phyloP scores from a whole-genome alignment of 371 early-diverging fungal genomes.

The Dipsacomyces acuminosporus region DNA sequence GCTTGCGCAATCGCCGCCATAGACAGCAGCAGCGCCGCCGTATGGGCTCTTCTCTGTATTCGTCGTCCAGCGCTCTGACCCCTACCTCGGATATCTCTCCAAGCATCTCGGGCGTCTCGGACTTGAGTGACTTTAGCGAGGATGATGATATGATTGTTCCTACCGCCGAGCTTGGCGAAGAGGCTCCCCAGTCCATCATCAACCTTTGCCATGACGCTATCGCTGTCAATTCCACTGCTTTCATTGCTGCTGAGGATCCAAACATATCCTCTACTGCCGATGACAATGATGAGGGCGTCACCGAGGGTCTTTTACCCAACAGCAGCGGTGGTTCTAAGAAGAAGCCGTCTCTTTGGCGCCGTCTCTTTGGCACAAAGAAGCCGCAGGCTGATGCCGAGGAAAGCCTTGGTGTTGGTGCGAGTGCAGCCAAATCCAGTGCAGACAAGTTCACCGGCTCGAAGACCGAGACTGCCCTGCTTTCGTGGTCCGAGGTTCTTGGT shows the following conservation, averaged over 20 bases:
- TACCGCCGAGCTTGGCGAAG: slow-evolving; percentile 36
- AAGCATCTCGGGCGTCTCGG: slow-evolving; percentile 39
- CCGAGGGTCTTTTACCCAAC: slow-evolving; percentile 8
- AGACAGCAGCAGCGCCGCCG: slow-evolving; percentile 40
- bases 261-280: background rate
- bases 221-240: slow-evolving; percentile 85
- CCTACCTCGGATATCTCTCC: slow-evolving; percentile 36
- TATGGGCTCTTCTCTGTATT: slow-evolving; percentile 27
- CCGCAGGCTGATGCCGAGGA: slow-evolving; percentile 12
- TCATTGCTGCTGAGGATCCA: slow-evolving; percentile 42
- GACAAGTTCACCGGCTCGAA: slow-evolving; percentile 79
- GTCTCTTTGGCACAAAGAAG: slow-evolving; percentile 7
- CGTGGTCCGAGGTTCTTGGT: slow-evolving; percentile 59
- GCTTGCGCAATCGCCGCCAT: slow-evolving; percentile 38
- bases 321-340: slow-evolving; percentile 3
- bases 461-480: slow-evolving; percentile 90
- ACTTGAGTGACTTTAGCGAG: slow-evolving; percentile 42
- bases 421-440: slow-evolving; percentile 2
- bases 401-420: slow-evolving; percentile 8
- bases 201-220: slow-evolving; percentile 63
- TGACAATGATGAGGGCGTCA: slow-evolving; percentile 9
- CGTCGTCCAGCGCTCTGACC: slow-evolving; percentile 42
- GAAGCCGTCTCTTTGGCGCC: slow-evolving; percentile 24
- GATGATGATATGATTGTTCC: slow-evolving; percentile 39
- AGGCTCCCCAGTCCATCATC: slow-evolving; percentile 46